Conservation (phyloP, 768 basidiomycete genomes). For the Suillus variegatus region DNA sequence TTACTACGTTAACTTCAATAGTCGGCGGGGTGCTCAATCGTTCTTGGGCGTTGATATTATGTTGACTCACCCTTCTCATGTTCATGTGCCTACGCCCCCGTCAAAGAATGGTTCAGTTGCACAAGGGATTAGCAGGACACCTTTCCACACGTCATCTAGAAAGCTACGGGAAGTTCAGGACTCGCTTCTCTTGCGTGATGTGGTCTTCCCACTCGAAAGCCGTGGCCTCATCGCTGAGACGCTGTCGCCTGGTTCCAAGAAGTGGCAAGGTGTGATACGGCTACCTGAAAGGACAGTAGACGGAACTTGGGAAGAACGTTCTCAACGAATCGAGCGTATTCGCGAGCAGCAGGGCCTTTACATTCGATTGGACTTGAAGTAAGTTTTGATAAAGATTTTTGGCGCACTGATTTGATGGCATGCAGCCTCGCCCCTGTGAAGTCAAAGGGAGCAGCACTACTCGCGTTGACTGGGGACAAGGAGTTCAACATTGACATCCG, state of each 20-base stretch:
- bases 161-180: conserved; percentile 6
- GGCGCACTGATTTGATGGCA: conserved; percentile 2
- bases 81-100: conserved; percentile 40
- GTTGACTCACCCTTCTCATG: conserved; percentile 46
- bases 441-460: conserved; percentile 51
- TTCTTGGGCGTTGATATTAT: conserved; percentile 44
- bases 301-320: conserved; percentile 30
- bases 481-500: conserved; percentile 47
- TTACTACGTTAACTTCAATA: background rate
- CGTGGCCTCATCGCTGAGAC: conserved; percentile 47
- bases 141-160: background rate
- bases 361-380: conserved; percentile 37
- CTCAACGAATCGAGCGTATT: conserved; percentile 27
- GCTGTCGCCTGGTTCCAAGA: conserved; percentile 29
- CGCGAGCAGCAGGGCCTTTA: conserved; percentile 37
- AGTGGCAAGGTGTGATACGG: conserved; percentile 56
- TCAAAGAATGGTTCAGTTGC: background rate
- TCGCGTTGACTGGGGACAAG: conserved; percentile 57
- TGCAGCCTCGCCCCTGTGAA: conserved; percentile 46
- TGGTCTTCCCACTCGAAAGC: conserved; percentile 44
- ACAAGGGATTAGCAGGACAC: background rate
- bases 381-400: conserved; percentile 6
- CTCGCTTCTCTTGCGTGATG: conserved; percentile 35
- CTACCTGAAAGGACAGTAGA: conserved; percentile 38
- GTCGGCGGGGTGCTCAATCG: conserved; percentile 42